Evolutionary conservation across 2,329 filamentous ascomycete species (phyloP).

Genomic region (Annulohypoxylon truncatum): DNA sequence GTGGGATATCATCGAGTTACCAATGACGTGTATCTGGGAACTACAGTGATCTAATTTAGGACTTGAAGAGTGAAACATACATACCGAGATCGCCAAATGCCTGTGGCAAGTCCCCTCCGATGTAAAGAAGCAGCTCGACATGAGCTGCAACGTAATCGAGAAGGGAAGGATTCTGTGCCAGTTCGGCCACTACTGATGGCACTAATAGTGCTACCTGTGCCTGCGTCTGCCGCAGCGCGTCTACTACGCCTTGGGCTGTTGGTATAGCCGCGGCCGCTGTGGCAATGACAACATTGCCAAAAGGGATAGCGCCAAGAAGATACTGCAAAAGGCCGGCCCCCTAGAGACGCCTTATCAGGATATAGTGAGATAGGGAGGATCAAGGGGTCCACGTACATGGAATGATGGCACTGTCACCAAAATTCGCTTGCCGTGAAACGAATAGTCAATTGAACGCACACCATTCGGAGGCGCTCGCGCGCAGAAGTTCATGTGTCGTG

Average conservation of each 20-base stretch:
- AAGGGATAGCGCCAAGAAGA: conserved; percentile 44
- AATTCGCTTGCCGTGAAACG: conserved; percentile 47
- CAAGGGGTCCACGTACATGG: conserved; percentile 47
- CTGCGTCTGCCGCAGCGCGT: conserved; percentile 47
- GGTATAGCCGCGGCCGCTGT: conserved; percentile 43
- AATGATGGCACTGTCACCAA: conserved; percentile 53
- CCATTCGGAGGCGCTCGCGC: conserved; percentile 42
- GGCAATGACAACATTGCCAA: conserved; percentile 42
- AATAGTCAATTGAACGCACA: conserved; percentile 41
- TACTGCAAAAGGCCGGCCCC: conserved; percentile 46
- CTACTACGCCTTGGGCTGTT: conserved; percentile 46
- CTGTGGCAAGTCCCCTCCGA: conserved; percentile 53
- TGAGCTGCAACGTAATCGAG: conserved; percentile 48
- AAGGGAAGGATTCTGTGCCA: conserved; percentile 46
- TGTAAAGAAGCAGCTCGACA: conserved; percentile 50
- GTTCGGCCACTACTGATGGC: conserved; percentile 52
- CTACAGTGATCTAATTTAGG: too few relatives aligned
- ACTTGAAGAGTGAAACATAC: too few relatives aligned
- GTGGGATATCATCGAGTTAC: too few relatives aligned
- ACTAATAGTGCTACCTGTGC: conserved; percentile 50
- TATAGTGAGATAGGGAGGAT: too few relatives aligned
- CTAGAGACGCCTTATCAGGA: too few relatives aligned
- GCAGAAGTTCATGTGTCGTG: conserved; percentile 30
- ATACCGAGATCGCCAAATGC: conserved; percentile 50
- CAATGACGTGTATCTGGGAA: too few relatives aligned